Conservation (phyloP, 805 yeast genomes). For the Pichia ethanolica region DNA sequence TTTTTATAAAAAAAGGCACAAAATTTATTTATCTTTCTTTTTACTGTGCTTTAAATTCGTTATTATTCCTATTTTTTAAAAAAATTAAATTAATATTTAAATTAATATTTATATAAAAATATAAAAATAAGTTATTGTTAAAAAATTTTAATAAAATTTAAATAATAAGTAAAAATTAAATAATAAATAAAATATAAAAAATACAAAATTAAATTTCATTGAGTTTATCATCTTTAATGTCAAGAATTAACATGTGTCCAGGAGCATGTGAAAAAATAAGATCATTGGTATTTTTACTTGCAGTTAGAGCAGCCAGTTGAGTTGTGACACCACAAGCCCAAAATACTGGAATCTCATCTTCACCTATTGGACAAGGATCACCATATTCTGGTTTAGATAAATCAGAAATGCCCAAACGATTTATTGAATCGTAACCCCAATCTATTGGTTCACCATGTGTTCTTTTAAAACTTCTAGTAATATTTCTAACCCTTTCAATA, state of each 20-base stretch:
- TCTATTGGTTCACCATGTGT: conserved; percentile 6
- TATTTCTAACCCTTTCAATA: not conserved
- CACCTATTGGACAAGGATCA: not conserved
- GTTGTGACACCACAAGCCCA: conserved; percentile 6
- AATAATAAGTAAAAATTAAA: no score
- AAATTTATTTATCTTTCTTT: not conserved
- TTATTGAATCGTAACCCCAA: conserved; percentile 4
- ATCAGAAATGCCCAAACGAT: conserved; percentile 1
- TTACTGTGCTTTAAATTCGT: not conserved
- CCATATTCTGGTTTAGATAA: conserved; percentile 1
- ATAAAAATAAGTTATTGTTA: not conserved
- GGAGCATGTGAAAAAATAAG: not conserved
- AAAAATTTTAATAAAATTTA: not conserved
- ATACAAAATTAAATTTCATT: no score
- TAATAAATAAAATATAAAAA: no score
- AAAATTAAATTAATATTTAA: no score
- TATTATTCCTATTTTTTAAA: no score
- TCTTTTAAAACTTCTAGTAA: not conserved
- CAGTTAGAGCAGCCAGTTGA: not conserved
- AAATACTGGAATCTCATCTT: conserved; percentile 3
- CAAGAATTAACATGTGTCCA: conserved; percentile 3
- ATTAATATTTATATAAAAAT: no score
- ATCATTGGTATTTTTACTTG: not conserved
- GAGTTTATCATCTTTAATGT: conserved; percentile 1
- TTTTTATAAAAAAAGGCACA: not conserved